A percentile compares a stretch with the other conserved stretches of the same genome.
Conservation (phyloP, 108 stramenopile genomes). For the Schizochytrium sp. region DNA sequence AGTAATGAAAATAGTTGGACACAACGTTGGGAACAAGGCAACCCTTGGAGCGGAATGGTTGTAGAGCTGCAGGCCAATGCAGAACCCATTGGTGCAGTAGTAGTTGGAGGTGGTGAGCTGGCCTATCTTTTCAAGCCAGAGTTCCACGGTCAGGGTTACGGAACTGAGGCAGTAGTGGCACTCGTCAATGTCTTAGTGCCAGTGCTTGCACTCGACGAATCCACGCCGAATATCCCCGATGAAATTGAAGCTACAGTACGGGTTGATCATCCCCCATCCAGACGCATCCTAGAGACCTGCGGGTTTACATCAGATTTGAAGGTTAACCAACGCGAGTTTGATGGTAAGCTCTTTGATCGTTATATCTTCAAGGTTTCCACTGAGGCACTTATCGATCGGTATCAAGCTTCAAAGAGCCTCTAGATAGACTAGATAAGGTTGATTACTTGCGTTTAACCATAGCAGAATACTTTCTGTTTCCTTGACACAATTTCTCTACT, state of each 20-base stretch:
- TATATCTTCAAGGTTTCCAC: constrained; percentile 13
- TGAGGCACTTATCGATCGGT: background rate
- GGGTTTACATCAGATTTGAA: constrained; percentile 1
- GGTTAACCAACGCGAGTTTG: constrained; percentile 2
- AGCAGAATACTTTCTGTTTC: too few species aligned
- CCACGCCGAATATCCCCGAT: background rate
- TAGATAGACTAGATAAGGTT: too few species aligned
- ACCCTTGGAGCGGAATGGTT: constrained; percentile 40
- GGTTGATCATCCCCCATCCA: background rate
- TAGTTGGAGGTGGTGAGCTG: background rate
- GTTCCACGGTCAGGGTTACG: constrained; percentile 2
- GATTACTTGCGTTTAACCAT: too few species aligned
- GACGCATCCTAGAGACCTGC: constrained; percentile 2
- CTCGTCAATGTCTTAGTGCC: constrained; percentile 20
- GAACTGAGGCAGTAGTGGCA: background rate
- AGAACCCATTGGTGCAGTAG: constrained; percentile 29
- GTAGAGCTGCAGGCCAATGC: background rate
- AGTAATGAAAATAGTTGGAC: constrained; percentile 22
- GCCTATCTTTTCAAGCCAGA: background rate
- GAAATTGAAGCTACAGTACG: background rate
- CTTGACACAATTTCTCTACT: too few species aligned
- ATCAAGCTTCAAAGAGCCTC: background rate
- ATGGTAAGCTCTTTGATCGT: constrained; percentile 3
- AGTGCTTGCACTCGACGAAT: background rate
- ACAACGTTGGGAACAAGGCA: background rate